These are phyloP conservation scores for Penicillium sp. DNA, from an alignment of 2,329 filamentous ascomycete species.

Conservation along the genomic window DNA sequence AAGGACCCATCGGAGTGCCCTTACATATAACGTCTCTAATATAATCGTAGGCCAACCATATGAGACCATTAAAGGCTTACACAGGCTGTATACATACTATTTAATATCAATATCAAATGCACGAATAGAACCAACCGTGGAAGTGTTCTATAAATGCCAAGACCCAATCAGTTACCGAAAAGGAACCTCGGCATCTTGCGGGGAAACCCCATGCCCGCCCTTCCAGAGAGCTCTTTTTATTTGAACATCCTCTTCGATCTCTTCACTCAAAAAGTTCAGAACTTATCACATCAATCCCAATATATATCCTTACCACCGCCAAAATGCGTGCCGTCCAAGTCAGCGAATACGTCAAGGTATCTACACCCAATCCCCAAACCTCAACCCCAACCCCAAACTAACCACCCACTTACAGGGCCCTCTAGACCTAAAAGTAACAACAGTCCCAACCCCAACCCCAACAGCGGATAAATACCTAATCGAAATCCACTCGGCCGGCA, in stretches of 20 bases:
- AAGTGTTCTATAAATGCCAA: background rate
- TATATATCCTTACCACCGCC: background rate
- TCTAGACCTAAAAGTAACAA: constrained; percentile 70
- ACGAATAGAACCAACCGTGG: background rate
- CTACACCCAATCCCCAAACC: background rate
- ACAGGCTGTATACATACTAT: background rate
- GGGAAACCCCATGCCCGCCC: constrained; percentile 12
- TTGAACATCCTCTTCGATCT: background rate
- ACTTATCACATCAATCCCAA: background rate
- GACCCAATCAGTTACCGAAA: constrained; percentile 13
- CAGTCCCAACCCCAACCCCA: constrained; percentile 72
- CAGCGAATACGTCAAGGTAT: constrained; percentile 70
- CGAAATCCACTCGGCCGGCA: constrained; percentile 78
- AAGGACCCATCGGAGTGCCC: too few species aligned
- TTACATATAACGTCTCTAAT: background rate
- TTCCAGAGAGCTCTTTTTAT: background rate
- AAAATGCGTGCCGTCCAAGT: constrained; percentile 75
- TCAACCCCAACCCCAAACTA: constrained; percentile 4
- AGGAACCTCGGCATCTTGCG: constrained; percentile 24
- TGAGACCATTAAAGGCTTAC: background rate
- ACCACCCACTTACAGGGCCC: constrained; percentile 59
- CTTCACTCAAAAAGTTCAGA: background rate
- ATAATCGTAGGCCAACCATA: background rate
- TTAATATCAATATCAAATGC: background rate
- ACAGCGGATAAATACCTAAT: constrained; percentile 76